Percentiles rank a stretch among this genome's conserved stretches.
These are phyloP conservation scores for Malassezia psittaci DNA, from an alignment of 1,284 basidiomycete genomes.

Conservation along the genomic window DNA sequence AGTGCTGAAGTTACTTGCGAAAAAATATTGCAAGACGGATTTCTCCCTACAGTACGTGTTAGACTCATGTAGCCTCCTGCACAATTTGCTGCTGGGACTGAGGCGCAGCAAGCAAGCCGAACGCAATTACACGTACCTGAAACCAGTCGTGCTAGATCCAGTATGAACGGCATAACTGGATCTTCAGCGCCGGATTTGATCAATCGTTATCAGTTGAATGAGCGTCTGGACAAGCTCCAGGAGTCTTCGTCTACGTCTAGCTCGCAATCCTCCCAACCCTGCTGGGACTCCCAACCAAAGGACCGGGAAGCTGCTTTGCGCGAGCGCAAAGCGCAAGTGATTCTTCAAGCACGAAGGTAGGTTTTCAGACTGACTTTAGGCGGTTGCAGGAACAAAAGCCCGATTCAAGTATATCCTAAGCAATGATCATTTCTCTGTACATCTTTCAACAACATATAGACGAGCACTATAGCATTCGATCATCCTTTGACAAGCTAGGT, in stretches of 20 bases:
- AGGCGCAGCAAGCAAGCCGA: neutral
- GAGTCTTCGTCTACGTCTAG: neutral
- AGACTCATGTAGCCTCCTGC: neutral
- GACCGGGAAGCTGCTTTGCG: conserved; percentile 9
- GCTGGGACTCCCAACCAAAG: neutral
- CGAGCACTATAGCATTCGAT: neutral
- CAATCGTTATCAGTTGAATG: conserved; percentile 6
- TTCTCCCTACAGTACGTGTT: conserved; percentile 21
- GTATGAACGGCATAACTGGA: too few species aligned
- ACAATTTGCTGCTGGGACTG: neutral
- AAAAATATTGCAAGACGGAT: conserved; percentile 35
- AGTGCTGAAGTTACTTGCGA: conserved; percentile 38
- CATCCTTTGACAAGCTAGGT: conserved; percentile 1
- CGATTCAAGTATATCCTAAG: conserved; percentile 1
- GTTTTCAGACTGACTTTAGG: neutral
- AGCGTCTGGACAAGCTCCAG: neutral
- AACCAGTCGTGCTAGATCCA: neutral
- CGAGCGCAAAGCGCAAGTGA: conserved; percentile 17
- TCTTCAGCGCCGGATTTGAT: conserved; percentile 5
- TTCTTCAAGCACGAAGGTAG: conserved; percentile 11
- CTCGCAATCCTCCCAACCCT: neutral
- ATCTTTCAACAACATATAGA: neutral
- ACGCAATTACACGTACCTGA: neutral
- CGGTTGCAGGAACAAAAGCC: conserved; percentile 11
- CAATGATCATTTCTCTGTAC: neutral